Conservation (phyloP, 371 early-diverging fungal species). For the Funneliformis caledonium region DNA sequence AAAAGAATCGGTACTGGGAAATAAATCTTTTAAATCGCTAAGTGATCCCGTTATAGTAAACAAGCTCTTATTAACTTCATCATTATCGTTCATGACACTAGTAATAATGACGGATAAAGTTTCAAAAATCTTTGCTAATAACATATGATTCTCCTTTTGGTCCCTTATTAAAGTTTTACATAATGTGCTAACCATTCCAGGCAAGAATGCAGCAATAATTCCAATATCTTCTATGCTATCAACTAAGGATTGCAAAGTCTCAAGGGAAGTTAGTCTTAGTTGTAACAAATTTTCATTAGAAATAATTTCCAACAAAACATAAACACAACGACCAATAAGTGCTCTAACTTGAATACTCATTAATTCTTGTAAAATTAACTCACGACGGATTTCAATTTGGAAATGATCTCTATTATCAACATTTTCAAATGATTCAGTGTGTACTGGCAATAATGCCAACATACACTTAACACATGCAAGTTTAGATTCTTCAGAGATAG, state of each 20-base stretch:
- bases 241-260: slow-evolving; percentile 45
- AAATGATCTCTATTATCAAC: slow-evolving; percentile 2
- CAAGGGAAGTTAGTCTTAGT: slow-evolving; percentile 50
- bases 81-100: slow-evolving; percentile 50
- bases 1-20: not conserved
- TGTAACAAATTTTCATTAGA: slow-evolving; percentile 46
- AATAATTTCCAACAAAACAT: slow-evolving; percentile 48
- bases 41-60: slow-evolving; percentile 43
- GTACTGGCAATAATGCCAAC: slow-evolving; percentile 45
- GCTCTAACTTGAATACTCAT: slow-evolving; percentile 43
- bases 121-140: slow-evolving; percentile 50
- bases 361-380: slow-evolving; percentile 41
- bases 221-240: slow-evolving; percentile 49
- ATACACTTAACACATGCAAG: slow-evolving; percentile 50
- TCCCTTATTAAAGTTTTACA: slow-evolving; percentile 50
- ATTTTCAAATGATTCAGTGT: slow-evolving; percentile 38
- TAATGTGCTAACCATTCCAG: slow-evolving; percentile 53
- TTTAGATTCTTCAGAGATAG: slow-evolving; percentile 51
- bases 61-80: slow-evolving; percentile 45
- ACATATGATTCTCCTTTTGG: slow-evolving; percentile 55
- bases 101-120: slow-evolving; percentile 50
- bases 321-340: slow-evolving; percentile 46
- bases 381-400: slow-evolving; percentile 7
- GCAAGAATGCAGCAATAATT: slow-evolving; percentile 50
- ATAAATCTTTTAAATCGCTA: slow-evolving; percentile 42